Evolutionary conservation across 1,284 basidiomycete species (phyloP), one percentile per base, ranked within the genome.

Genomic region (Cystobasidium pallidum): DNA sequence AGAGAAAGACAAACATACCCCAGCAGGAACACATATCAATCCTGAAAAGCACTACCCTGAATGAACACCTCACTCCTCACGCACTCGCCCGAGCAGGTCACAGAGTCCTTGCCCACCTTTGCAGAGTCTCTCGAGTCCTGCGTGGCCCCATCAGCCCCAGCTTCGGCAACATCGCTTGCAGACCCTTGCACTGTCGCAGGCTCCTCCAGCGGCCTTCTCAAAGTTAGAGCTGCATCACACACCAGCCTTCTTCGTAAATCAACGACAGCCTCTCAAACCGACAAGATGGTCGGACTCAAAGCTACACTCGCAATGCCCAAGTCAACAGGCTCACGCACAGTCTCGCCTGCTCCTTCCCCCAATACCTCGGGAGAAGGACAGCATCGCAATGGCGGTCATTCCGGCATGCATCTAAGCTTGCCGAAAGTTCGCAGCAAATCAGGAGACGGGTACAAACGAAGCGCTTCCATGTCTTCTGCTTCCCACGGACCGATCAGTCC

Each of bases 231-330:
- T 10, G 10, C 54, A 24, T 61, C 58, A 43, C 58, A 61, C 26
- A 61, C 36, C 34, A 41, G 26, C 26, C 39, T 45, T 26, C 34
- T 61, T 36, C 58, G 36, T 6, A 34, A 36, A 36, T 64, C 41
- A 19, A n/a, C 6, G 1, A 21, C 62, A 64, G 45, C 39, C 45
- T 34, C 13, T 10, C 62, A 26, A 21, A 30, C 62, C 21, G 49
- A 51, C 64, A 55, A 57, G 10, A 71, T 71, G 68, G 59, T 71
- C 59, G 68, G 39, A 24, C 54, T 71, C 59, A 71, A 71, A 36
- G 49, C 68, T 36, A 51, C 59, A 2, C 68, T 71, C 34, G 68
- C 68, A 19, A 36, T 71, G 24, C 68, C 68, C 49, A 63, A 64
- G 34, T 59, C 47, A 21, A 47, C 49, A 11, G 39, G 59, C 47